Conservation (phyloP, 768 basidiomycete species). For the Termitomyces sp. region DNA sequence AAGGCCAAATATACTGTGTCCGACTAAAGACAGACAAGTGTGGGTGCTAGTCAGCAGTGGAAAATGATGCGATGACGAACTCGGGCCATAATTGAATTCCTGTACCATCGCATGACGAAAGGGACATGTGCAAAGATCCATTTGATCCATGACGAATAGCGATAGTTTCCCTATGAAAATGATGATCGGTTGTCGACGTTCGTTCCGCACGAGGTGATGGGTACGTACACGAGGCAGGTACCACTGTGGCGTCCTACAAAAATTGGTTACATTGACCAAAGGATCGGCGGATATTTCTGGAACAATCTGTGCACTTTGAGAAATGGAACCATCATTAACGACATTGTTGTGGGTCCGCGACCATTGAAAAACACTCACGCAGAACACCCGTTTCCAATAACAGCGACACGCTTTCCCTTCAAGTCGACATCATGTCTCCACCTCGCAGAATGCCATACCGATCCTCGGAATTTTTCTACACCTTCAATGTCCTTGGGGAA, state of each 20-base stretch:
- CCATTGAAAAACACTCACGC: conserved; percentile 31
- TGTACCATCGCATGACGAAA: conserved; percentile 39
- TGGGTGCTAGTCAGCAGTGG: neutral
- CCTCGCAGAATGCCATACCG: conserved; percentile 46
- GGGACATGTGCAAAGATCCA: conserved; percentile 54
- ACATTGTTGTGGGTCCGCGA: neutral
- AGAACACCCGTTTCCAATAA: conserved; percentile 61
- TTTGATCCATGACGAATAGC: conserved; percentile 38
- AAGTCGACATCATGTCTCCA: conserved; percentile 52
- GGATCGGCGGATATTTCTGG: conserved; percentile 45
- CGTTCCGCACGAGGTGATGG: neutral
- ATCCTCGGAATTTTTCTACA: conserved; percentile 40
- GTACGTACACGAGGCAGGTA: conserved; percentile 42
- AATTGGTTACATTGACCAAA: conserved; percentile 47
- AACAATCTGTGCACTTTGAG: conserved; percentile 51
- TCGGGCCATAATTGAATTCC: conserved; percentile 39
- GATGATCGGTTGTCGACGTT: neutral
- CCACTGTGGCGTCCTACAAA: conserved; percentile 59
- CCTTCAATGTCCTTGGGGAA: conserved; percentile 40
- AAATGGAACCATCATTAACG: neutral
- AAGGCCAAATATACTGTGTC: conserved; percentile 33
- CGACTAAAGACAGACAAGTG: conserved; percentile 18
- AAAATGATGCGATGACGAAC: conserved; percentile 23
- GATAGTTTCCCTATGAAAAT: conserved; percentile 26
- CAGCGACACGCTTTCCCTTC: conserved; percentile 47